phyloP scores from a whole-genome alignment of 106 monocot genomes.

The Allium fistulosum region DNA sequence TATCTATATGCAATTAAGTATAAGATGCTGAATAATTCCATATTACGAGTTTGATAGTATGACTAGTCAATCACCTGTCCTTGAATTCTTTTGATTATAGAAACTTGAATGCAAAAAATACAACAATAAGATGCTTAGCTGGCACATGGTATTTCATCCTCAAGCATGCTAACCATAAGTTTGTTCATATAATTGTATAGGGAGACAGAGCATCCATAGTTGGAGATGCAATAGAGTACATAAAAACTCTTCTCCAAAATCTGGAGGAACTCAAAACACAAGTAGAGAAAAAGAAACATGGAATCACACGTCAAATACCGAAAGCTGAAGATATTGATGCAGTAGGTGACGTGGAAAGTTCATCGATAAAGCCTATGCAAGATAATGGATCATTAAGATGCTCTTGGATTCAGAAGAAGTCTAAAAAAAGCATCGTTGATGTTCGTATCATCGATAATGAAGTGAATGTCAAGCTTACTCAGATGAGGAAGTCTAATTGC shows the following conservation, averaged over 20 bases:
- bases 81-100: no score
- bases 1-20: background rate
- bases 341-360: constrained; percentile 53
- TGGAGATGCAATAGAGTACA: constrained; percentile 86
- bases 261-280: constrained; percentile 63
- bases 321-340: background rate
- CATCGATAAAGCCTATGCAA: constrained; percentile 33
- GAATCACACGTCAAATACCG: constrained; percentile 25
- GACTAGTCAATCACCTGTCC: no score
- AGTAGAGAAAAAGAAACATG: constrained; percentile 58
- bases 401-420: constrained; percentile 81
- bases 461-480: constrained; percentile 76
- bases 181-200: constrained; percentile 14
- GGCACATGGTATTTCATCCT: no score
- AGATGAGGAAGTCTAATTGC: constrained; percentile 61
- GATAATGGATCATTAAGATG: constrained; percentile 47
- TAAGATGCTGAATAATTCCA: background rate
- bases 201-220: constrained; percentile 84
- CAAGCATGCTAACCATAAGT: no score
- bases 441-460: constrained; percentile 94
- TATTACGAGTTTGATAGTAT: no score
- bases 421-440: constrained; percentile 67
- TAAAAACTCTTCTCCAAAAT: constrained; percentile 74
- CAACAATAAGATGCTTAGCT: no score
- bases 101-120: no score